Conservation (phyloP, 495 filamentous ascomycete species). For the Penicillium manginii region DNA sequence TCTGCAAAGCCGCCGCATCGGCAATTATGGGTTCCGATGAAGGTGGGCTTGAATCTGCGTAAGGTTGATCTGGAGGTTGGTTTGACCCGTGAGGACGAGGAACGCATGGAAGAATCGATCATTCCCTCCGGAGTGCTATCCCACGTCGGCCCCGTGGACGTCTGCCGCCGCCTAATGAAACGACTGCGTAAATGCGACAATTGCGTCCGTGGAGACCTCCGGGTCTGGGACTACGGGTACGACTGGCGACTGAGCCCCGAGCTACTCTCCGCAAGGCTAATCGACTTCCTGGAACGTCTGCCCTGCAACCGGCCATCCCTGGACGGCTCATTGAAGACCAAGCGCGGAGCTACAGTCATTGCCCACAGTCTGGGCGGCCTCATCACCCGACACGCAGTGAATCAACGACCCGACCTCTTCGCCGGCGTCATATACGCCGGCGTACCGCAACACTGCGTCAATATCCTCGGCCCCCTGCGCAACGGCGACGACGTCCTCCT, state of each 20-base stretch:
- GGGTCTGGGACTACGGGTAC: conserved; percentile 90
- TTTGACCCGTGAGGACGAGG: conserved; percentile 80
- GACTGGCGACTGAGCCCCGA: conserved; percentile 93
- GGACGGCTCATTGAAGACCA: conserved; percentile 3
- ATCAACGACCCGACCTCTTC: conserved; percentile 84
- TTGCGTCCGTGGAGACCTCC: conserved; percentile 66
- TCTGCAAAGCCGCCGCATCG: conserved; percentile 82
- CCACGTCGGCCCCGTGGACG: conserved; percentile 90
- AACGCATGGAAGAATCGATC: conserved; percentile 78
- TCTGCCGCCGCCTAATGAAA: conserved; percentile 80
- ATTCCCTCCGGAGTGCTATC: conserved; percentile 84
- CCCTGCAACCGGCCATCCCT: conserved; percentile 62
- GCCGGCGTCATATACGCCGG: conserved; percentile 86
- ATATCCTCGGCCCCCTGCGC: conserved; percentile 86
- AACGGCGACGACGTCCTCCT: conserved; percentile 91
- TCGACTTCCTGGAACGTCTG: conserved; percentile 71
- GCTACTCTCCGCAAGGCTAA: conserved; percentile 69
- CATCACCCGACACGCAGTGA: conserved; percentile 88
- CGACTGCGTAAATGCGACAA: conserved; percentile 74
- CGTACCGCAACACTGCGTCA: conserved; percentile 82
- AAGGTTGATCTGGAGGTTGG: conserved; percentile 93
- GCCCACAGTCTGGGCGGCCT: conserved; percentile 90
- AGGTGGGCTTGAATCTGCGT: conserved; percentile 88
- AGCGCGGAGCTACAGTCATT: conserved; percentile 75
- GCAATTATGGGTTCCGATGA: conserved; percentile 91